Percentiles rank a stretch among this genome's conserved stretches.
phyloP scores from a whole-genome alignment of 371 early-diverging fungal genomes.

The Dentiscutata heterogama region DNA sequence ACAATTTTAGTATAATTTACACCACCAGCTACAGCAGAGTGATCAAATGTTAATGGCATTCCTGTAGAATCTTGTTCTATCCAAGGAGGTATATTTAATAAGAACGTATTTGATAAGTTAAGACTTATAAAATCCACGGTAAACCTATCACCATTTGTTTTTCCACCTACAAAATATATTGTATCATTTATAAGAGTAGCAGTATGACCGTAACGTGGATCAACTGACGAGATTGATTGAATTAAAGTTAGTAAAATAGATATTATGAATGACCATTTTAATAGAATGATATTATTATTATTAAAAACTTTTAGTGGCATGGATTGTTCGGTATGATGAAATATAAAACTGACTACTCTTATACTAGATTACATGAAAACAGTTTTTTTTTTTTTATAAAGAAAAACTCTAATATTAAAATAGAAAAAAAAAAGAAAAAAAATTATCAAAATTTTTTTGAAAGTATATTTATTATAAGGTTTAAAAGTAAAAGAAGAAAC shows the following conservation, averaged over 20 bases:
- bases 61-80: not conserved
- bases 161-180: slow-evolving; percentile 40
- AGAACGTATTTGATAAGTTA: not conserved
- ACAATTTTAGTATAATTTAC: slow-evolving; percentile 12
- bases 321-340: too few relatives aligned
- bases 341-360: too few relatives aligned
- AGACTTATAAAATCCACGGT: not conserved
- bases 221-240: not conserved
- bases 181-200: slow-evolving; percentile 27
- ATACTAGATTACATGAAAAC: too few relatives aligned
- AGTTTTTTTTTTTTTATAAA: too few relatives aligned
- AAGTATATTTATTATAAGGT: too few relatives aligned
- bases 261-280: not conserved
- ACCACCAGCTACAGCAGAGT: slow-evolving; percentile 11
- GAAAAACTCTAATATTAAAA: too few relatives aligned
- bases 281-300: too few relatives aligned
- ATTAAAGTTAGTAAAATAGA: not conserved
- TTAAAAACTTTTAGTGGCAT: too few relatives aligned
- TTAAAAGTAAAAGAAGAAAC: too few relatives aligned
- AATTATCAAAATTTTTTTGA: too few relatives aligned
- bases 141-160: not conserved
- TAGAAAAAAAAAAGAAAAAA: too few relatives aligned
- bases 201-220: slow-evolving; percentile 22
- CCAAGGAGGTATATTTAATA: slow-evolving; percentile 4
- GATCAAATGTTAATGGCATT: not conserved